These are phyloP conservation scores for Solanum neorickii DNA, from an alignment of 257 asterid species.

Conservation along the genomic window DNA sequence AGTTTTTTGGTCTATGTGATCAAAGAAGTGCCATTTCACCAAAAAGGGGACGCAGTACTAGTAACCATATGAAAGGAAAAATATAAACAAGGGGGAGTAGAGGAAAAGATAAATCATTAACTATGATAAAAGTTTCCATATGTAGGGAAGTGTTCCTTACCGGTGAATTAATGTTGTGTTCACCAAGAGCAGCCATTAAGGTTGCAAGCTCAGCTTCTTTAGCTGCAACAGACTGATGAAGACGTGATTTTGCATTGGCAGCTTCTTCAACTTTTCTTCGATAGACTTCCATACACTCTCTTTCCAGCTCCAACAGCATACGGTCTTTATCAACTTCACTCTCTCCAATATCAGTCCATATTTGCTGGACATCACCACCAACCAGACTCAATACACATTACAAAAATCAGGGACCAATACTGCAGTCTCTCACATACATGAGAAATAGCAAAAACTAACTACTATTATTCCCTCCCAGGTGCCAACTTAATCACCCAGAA, in stretches of 20 bases:
- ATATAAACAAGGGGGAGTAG: neutral
- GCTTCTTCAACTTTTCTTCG: constrained; percentile 85
- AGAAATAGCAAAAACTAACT: neutral
- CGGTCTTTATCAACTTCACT: constrained; percentile 65
- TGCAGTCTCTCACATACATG: neutral
- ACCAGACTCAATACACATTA: neutral
- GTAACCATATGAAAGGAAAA: neutral
- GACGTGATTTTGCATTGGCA: constrained; percentile 58
- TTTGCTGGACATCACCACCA: constrained; percentile 41
- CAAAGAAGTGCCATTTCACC: neutral
- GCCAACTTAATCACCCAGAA: neutral
- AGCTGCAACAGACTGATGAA: constrained; percentile 77
- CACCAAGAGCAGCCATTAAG: constrained; percentile 87
- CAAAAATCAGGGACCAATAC: neutral
- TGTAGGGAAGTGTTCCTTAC: constrained; percentile 23
- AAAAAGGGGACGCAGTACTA: neutral
- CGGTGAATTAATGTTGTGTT: constrained; percentile 39
- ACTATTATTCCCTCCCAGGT: neutral
- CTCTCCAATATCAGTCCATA: constrained; percentile 93
- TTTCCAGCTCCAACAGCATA: constrained; percentile 77
- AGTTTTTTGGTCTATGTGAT: neutral
- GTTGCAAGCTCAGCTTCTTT: constrained; percentile 89
- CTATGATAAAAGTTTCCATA: neutral
- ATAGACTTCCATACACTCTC: constrained; percentile 75
- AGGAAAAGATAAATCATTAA: neutral